Percentiles rank a stretch among this genome's conserved stretches.
phyloP scores from a whole-genome alignment of 345 rosid species.

The Bretschneidera sinensis region DNA sequence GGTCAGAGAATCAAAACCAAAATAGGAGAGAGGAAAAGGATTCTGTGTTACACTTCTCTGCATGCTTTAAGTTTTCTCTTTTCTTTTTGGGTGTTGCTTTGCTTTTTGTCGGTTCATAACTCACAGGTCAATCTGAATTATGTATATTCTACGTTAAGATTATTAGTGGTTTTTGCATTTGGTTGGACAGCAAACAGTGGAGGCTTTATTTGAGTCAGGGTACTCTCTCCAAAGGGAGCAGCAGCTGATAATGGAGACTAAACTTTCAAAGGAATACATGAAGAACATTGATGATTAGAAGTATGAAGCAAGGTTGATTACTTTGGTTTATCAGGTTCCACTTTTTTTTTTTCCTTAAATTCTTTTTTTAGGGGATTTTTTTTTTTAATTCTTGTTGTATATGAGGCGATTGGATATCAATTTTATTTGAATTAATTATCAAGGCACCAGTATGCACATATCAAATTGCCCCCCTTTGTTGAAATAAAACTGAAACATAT shows the following conservation, averaged over 20 bases:
- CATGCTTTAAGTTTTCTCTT: no score
- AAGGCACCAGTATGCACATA: no score
- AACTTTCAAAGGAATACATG: slow-evolving; percentile 88
- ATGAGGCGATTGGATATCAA: no score
- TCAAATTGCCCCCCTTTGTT: no score
- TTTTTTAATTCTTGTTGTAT: no score
- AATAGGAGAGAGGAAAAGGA: not conserved
- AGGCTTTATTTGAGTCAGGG: slow-evolving; percentile 87
- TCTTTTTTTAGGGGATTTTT: no score
- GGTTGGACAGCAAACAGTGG: slow-evolving; percentile 79
- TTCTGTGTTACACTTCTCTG: not conserved
- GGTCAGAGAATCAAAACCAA: not conserved
- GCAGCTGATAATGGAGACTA: slow-evolving; percentile 63
- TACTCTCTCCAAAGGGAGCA: slow-evolving; percentile 74
- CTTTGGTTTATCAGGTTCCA: no score
- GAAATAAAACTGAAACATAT: no score
- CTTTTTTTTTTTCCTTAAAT: no score
- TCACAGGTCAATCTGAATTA: not conserved
- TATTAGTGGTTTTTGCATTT: not conserved
- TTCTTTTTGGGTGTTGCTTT: no score
- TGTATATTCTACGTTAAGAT: not conserved
- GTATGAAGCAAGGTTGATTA: not conserved
- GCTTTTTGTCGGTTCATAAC: not conserved
- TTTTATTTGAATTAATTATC: no score
- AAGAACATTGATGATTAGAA: slow-evolving; percentile 63